phyloP scores from a whole-genome alignment of 2,329 filamentous ascomycete genomes.

The Colletotrichum abscissum region DNA sequence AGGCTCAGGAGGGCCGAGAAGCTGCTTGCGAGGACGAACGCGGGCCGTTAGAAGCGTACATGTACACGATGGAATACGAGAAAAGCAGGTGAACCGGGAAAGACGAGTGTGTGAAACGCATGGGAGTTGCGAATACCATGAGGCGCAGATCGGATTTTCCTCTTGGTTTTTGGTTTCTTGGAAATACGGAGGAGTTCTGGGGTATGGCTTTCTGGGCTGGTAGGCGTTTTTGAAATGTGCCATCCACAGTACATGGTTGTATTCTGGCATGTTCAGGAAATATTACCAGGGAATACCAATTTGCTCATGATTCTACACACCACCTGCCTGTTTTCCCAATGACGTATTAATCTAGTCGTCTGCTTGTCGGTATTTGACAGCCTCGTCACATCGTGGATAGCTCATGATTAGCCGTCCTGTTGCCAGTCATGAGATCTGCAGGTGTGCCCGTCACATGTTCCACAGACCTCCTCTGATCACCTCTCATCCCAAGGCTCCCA shows the following conservation, averaged over 20 bases:
- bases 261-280: constrained; percentile 7
- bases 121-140: neutral
- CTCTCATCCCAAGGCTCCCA: neutral
- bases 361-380: no score
- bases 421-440: neutral
- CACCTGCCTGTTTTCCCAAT: neutral
- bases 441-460: neutral
- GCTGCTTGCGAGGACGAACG: constrained; percentile 43
- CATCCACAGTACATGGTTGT: neutral
- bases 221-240: constrained; percentile 8
- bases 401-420: no score
- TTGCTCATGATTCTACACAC: neutral
- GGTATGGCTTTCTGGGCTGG: neutral
- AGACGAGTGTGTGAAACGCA: neutral
- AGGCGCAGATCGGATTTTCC: neutral
- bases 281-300: constrained; percentile 21
- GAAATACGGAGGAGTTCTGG: constrained; percentile 3
- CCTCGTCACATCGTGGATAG: neutral
- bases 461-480: neutral
- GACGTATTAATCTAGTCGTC: no score
- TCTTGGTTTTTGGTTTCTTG: neutral
- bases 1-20: constrained; percentile 53
- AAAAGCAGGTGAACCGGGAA: neutral
- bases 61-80: neutral
- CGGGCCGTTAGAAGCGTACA: neutral